These are phyloP conservation scores for Obelidium mucronatum DNA, from an alignment of 192 early-diverging fungal genomes.

Conservation along the genomic window DNA sequence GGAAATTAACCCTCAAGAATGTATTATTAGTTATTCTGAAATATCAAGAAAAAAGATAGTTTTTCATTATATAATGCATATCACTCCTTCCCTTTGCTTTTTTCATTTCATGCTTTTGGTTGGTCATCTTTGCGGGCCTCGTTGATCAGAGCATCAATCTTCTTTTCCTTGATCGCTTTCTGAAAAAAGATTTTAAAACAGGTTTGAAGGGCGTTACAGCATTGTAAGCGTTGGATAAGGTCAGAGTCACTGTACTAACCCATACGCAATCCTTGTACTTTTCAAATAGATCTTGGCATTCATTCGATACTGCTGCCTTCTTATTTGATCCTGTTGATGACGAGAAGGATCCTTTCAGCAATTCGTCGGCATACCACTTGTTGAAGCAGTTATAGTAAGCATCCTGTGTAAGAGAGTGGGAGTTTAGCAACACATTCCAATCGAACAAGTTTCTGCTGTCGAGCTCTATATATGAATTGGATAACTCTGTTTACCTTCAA, in stretches of 20 bases:
- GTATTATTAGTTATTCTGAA: no score
- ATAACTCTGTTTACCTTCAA: conserved; percentile 31
- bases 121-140: conserved; percentile 83
- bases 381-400: conserved; percentile 94
- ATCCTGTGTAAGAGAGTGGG: conserved; percentile 35
- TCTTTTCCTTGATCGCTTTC: conserved; percentile 81
- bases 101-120: neutral
- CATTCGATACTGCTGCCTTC: conserved; percentile 52
- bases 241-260: conserved; percentile 56
- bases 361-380: conserved; percentile 95
- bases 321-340: neutral
- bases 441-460: neutral
- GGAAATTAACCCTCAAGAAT: no score
- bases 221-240: neutral
- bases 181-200: no score
- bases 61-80: no score
- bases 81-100: no score
- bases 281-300: conserved; percentile 86
- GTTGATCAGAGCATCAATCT: conserved; percentile 80
- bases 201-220: no score
- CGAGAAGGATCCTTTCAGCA: conserved; percentile 79
- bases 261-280: conserved; percentile 84
- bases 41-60: no score
- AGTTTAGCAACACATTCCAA: neutral
- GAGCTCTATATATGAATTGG: neutral